Evolutionary conservation across 164 flowering plant genomes (phyloP).

Genomic region (Vitis labrusca): DNA sequence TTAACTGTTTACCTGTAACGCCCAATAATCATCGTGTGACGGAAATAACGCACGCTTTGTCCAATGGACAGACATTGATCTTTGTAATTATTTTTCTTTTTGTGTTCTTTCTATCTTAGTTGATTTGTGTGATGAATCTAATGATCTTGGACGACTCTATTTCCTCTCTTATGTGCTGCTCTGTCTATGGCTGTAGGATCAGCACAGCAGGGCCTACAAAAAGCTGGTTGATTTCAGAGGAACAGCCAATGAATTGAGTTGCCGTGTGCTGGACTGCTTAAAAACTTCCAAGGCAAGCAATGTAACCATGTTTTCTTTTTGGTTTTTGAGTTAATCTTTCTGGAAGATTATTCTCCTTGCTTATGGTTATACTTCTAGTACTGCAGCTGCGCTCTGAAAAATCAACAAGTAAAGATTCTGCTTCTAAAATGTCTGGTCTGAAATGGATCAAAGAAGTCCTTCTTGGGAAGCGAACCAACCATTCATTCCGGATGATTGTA

Average conservation of each 20-base stretch:
- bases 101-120: neutral
- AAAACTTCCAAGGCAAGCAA: constrained; percentile 73
- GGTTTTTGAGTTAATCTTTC: neutral
- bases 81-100: constrained; percentile 52
- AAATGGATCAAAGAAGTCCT: constrained; percentile 80
- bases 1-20: constrained; percentile 63
- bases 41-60: constrained; percentile 42
- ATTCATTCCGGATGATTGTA: constrained; percentile 81
- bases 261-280: constrained; percentile 54
- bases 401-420: constrained; percentile 19
- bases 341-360: neutral
- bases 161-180: neutral
- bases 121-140: neutral
- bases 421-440: constrained; percentile 42
- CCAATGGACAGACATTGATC: constrained; percentile 47
- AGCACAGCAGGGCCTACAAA: constrained; percentile 62
- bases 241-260: constrained; percentile 52
- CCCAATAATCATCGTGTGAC: constrained; percentile 80
- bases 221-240: constrained; percentile 62
- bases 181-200: constrained; percentile 56
- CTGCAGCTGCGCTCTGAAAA: constrained; percentile 57
- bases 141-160: neutral
- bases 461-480: constrained; percentile 73
- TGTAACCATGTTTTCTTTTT: neutral
- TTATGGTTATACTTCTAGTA: constrained; percentile 8